Evolutionary conservation across 306 rosid genomes (phyloP), one percentile per base, ranked within the genome.

Genomic region (Albizia julibrissin): DNA sequence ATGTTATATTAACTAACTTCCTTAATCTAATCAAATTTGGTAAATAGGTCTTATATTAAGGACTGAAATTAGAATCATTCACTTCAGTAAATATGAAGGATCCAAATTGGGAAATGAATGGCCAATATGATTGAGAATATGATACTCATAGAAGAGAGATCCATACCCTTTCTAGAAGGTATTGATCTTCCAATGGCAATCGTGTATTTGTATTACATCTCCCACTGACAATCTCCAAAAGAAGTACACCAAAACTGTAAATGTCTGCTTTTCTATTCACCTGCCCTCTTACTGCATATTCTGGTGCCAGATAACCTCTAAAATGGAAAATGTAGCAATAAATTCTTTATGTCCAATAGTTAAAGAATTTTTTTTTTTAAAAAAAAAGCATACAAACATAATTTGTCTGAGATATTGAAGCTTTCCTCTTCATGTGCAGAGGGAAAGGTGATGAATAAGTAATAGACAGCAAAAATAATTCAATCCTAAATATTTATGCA

Each of bases 301-400:
- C 99, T 0, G 99, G 99, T n/a, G 99, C 99, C 84, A 96, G 76
- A 86, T 96, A 96, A 44, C 98, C 99, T 82, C 99, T 96, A 76
- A 76, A 88, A 86, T 69, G 79, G 59, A 71, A 80, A 69, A 82
- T 67, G 54, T 42, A 81, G 56, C 71, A 40, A 64, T 65, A 65
- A 82, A 46, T 79, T 82, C 64, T 69, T 21, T 65, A 70, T 3
- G 72, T 33, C 29, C 46, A 76, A 31, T 34, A 47, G 33, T 40
- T 29, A 37, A 4, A 24, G 46, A 42, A 34, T 31, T 31, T 31
- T 31, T 31, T 31, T 31, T 4, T 34, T 34, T 0, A 18, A 80
- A 49, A 43, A 40, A n/a, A 8, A 8, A 10, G 43, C 69, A 75
- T 54, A 65, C 50, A 56, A 66, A 80, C 46, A 34, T 34, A 69